Conservation (phyloP, 2,329 filamentous ascomycete genomes). For the Pseudogymnoascus sp. region DNA sequence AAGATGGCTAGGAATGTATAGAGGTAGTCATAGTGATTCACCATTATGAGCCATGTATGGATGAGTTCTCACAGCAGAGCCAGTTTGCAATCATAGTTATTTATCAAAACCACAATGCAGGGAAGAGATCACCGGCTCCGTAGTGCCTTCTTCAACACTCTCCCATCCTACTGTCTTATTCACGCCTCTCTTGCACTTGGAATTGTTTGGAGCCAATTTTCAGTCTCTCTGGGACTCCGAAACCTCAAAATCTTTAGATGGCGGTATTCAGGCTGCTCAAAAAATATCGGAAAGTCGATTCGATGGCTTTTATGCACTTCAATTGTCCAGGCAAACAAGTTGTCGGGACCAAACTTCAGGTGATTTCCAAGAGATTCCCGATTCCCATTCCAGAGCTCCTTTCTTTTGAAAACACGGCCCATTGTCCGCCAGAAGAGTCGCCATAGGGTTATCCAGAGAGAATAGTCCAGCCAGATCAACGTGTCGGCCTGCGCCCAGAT, state of each 20-base stretch:
- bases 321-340: conserved; percentile 11
- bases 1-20: too few relatives aligned
- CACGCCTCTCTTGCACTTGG: background rate
- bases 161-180: background rate
- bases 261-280: conserved; percentile 4
- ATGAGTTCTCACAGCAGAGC: too few relatives aligned
- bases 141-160: background rate
- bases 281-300: background rate
- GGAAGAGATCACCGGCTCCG: background rate
- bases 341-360: background rate
- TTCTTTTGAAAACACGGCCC: background rate
- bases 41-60: too few relatives aligned
- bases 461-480: conserved; percentile 9
- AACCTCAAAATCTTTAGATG: conserved; percentile 8
- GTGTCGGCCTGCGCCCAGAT: conserved; percentile 5
- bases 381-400: conserved; percentile 11
- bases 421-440: conserved; percentile 1
- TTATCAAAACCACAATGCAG: too few relatives aligned
- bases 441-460: background rate
- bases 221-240: conserved; percentile 2
- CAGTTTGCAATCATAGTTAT: too few relatives aligned
- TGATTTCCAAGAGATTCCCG: background rate
- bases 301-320: background rate
- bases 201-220: background rate
- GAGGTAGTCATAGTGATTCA: too few relatives aligned